Evolutionary conservation across 495 filamentous ascomycete species (phyloP), one percentile per base, ranked within the genome.

Genomic region (Opeltia flavorubescens): DNA sequence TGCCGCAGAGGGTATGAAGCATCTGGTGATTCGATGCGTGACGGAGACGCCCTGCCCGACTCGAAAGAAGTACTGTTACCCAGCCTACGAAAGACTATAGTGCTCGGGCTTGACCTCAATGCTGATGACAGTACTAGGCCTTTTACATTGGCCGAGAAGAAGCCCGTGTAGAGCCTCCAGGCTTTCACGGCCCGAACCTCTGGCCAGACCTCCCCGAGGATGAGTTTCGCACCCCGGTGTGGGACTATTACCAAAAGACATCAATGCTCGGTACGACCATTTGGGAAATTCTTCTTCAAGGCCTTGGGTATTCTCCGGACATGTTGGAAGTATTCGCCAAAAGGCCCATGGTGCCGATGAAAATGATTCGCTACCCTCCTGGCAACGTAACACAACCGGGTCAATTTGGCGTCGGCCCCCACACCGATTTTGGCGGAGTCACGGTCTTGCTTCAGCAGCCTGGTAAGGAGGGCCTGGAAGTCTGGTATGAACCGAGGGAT

Each of bases 181-280:
- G 49, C 43, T 58, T 56, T 48, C 55, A 39, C 51, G 66, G 68
- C 1, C 71, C 72, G 5, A 74, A 72, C 48, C 60, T 71, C 47
- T 75, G 69, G 69, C 70, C 70, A 0, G 50, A 61, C 8, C 58
- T 77, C 5, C 52, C 66, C 6, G 57, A 64, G 8, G 61, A 65
- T 2, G 61, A 68, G 3, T 77, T 75, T 50, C 61, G 59, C 25
- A 51, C 48, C 3, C 70, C 69, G 0, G 63, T 67, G 12, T 68
- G 68, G 64, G 65, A 67, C 33, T 74, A 75, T 54, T 69, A 72
- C 43, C 46, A 57, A 25, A 42, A 53, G 20, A 67, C 62, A 36
- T 48, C 55, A 28, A 44, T 48, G 2, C 59, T 70, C n/a, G 62
- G 56, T 43, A 50, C 56, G 39, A 46, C 50, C 0, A 52, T 71